These are phyloP conservation scores for Tympanopsis confertula DNA, from an alignment of 2,329 filamentous ascomycete genomes.

Conservation along the genomic window DNA sequence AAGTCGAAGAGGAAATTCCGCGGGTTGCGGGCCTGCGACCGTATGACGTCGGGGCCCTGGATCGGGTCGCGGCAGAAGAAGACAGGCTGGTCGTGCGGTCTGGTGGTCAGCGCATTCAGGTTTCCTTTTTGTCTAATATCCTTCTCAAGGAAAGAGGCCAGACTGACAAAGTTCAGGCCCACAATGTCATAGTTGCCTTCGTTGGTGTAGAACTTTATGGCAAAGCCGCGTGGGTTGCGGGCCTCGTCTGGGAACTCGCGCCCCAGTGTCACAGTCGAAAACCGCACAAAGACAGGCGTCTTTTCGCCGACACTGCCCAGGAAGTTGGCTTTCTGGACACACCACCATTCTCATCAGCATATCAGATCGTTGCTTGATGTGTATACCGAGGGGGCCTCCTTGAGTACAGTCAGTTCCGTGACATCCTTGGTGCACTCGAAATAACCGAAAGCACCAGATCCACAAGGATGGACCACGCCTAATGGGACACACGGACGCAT, in stretches of 20 bases:
- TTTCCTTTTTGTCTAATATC: slow-evolving; percentile 1
- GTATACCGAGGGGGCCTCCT: slow-evolving; percentile 5
- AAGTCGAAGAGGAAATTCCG: slow-evolving; percentile 34
- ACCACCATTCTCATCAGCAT: no score
- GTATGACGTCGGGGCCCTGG: slow-evolving; percentile 32
- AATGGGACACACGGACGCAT: no score
- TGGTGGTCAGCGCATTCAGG: no score
- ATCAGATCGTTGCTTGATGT: no score
- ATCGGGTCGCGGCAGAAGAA: slow-evolving; percentile 37
- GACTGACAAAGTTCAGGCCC: slow-evolving; percentile 26
- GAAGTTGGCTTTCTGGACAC: slow-evolving; percentile 27
- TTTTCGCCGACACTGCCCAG: slow-evolving; percentile 43
- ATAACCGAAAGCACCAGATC: slow-evolving; percentile 30
- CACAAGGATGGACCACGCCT: slow-evolving; percentile 15
- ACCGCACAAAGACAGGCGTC: slow-evolving; percentile 47
- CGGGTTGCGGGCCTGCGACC: slow-evolving; percentile 30
- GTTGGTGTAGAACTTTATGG: slow-evolving; percentile 60
- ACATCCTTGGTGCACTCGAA: slow-evolving; percentile 36
- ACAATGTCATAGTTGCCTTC: slow-evolving; percentile 48
- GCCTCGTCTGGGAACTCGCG: slow-evolving; percentile 57
- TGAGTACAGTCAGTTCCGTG: slow-evolving; percentile 23
- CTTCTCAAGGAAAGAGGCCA: not conserved
- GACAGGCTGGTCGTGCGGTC: slow-evolving; percentile 22
- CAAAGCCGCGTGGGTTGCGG: slow-evolving; percentile 56
- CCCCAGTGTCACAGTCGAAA: slow-evolving; percentile 63